Evolutionary conservation across 805 yeast species (phyloP), one percentile per base, ranked within the genome.

Genomic region (Metschnikowia kofuensis): DNA sequence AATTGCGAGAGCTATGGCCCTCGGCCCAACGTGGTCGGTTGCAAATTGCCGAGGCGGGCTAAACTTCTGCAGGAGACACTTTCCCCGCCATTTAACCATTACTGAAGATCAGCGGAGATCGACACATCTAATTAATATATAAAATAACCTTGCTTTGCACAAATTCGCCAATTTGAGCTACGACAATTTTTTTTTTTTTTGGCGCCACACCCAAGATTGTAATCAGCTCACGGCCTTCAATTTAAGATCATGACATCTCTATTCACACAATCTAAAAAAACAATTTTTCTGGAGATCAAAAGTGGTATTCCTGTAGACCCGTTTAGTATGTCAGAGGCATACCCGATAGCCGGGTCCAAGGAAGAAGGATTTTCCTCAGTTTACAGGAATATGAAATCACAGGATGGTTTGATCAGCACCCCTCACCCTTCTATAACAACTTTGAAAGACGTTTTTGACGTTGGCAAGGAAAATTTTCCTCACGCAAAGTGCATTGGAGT

Each of bases 351-450:
- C 10, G 57, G 57, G 2, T 38, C 55, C 14, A 43, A 51, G 30
- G 45, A 41, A 35, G 42, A 44, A 7, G 57, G 58, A n/a, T 56
- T 39, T 43, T 54, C 58, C 27, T 37, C 51, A 11, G 34, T 54
- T n/a, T 56, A 52, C 44, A 44, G 59, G 26, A 56, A 56, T 37
- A 44, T 15, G 35, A 29, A n/a, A 38, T 31, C 55, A 5, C 50
- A 39, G n/a, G 42, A 49, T 2, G 46, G 45, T 7, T 50, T 56
- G 43, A 38, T 52, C 16, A 35, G 43, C 12, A 47, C 28, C 7
- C 58, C 56, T 2, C 59, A 56, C 38, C 55, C 58, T 12, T 32
- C 52, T 14, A 40, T 54, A 11, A 38, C 34, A 27, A 56, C 59
- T 3, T 34, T 51, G 31, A 42, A 47, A 30, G 51, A 52, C 15